phyloP scores from a whole-genome alignment of 1,284 basidiomycete species.

The Trichosporon sp. region DNA sequence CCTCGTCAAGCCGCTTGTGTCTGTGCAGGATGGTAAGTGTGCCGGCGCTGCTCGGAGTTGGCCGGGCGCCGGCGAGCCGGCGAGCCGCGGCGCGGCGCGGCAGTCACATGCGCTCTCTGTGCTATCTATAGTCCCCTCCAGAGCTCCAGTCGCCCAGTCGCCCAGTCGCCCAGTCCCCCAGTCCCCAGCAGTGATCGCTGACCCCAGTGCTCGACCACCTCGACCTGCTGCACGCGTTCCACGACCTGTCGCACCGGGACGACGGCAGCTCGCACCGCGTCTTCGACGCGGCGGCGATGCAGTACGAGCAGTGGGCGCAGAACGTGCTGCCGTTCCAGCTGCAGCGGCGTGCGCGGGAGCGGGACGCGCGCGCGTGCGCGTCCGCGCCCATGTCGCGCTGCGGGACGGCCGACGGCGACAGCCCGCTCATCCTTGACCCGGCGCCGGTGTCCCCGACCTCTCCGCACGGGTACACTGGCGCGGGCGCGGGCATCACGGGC shows the following conservation, averaged over 20 bases:
- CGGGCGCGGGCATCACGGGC: neutral
- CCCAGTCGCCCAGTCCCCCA: too few relatives aligned
- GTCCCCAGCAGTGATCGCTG: neutral
- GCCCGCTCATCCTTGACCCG: neutral
- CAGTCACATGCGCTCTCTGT: too few relatives aligned
- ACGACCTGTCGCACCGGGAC: neutral
- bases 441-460: neutral
- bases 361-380: neutral
- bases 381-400: conserved; percentile 5
- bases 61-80: too few relatives aligned
- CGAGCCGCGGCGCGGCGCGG: too few relatives aligned
- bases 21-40: conserved; percentile 14
- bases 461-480: neutral
- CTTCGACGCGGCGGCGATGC: conserved; percentile 17
- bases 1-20: conserved; percentile 13
- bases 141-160: too few relatives aligned
- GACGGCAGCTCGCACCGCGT: conserved; percentile 12
- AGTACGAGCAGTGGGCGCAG: conserved; percentile 23
- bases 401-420: neutral
- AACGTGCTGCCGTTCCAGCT: conserved; percentile 9
- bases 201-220: conserved; percentile 27
- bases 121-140: too few relatives aligned
- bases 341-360: neutral
- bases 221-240: conserved; percentile 22
- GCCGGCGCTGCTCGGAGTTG: too few relatives aligned